Evolutionary conservation across 768 basidiomycete genomes (phyloP), one percentile per base, ranked within the genome.

Genomic region (Auriscalpium vulgare): DNA sequence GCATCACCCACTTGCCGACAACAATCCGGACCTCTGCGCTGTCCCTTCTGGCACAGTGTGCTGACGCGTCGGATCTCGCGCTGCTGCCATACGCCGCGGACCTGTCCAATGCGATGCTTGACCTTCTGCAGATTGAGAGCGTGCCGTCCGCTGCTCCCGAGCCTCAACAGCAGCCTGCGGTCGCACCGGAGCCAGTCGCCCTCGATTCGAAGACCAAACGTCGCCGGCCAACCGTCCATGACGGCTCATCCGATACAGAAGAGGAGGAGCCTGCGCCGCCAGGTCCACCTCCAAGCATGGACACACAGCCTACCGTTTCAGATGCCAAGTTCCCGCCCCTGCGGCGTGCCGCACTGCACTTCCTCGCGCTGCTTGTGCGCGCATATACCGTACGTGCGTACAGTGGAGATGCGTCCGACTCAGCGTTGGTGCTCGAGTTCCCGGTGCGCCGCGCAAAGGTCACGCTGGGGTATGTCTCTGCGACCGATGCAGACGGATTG

Each of bases 281-380:
- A 44, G 37, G 49, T 19, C 58, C 35, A 37, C 51, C 16, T 19
- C 62, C 57, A 23, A 74, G 69, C 13, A 79, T 83, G 67, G 84
- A 87, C 66, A 65, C 72, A 2, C 72, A 84, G 37, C 86, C 89
- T 10, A 80, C 81, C 0, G 75, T 79, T 0, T 71, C 71, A 3
- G 73, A 85, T 62, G 59, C 87, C 0, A 90, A 84, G 66, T 77
- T 89, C 49, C 90, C 95, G 1, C 78, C 90, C 1, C 73, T 97
- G 4, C 81, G 95, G 36, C 86, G 95, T 44, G 85, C 91, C 1
- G 92, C 90, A 0, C 66, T 97, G n/a, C 85, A 94, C 62, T 87
- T 97, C 66, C 74, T 95, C 45, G 75, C 83, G 0, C 65, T 85
- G 9, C 72, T 93, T 36, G 68, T 92, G n/a, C 77, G 79, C n/a